A percentile compares a stretch with the other conserved stretches of the same genome.
These are phyloP conservation scores for Berberis thunbergii DNA, from an alignment of 164 flowering plant genomes.

Conservation along the genomic window DNA sequence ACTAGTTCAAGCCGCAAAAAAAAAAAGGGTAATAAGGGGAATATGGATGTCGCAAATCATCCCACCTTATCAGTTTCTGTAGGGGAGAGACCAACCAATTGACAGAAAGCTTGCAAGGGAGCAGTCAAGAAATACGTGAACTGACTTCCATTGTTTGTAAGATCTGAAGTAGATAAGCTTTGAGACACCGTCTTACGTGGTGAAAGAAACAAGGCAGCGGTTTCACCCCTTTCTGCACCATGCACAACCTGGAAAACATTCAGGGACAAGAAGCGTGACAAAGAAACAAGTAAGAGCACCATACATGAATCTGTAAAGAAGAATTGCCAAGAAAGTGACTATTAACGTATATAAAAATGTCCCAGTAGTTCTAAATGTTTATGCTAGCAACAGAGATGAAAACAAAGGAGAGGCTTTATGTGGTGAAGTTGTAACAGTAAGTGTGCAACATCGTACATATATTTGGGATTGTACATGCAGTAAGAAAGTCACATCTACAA, in stretches of 20 bases:
- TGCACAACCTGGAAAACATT: conserved; percentile 58
- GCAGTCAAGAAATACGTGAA: conserved; percentile 88
- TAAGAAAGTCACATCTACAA: too few relatives aligned
- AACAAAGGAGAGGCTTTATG: too few relatives aligned
- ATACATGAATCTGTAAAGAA: neutral
- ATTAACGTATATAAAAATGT: too few relatives aligned
- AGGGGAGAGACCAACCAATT: conserved; percentile 53
- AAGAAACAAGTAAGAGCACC: neutral
- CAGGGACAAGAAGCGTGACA: conserved; percentile 2
- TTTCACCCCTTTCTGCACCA: conserved; percentile 92
- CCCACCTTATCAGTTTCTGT: conserved; percentile 49
- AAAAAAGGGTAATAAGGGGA: neutral
- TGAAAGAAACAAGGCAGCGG: conserved; percentile 77
- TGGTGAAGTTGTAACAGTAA: too few relatives aligned
- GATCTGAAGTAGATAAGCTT: conserved; percentile 29
- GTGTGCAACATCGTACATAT: too few relatives aligned
- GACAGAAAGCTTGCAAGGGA: conserved; percentile 83
- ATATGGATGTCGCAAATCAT: conserved; percentile 1
- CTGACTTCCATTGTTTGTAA: conserved; percentile 56
- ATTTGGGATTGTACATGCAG: too few relatives aligned
- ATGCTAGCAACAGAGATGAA: too few relatives aligned
- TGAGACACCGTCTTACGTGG: conserved; percentile 52
- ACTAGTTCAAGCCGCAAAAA: conserved; percentile 1
- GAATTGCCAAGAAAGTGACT: too few relatives aligned
- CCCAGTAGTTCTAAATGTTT: too few relatives aligned